Conservation (phyloP, 1,284 basidiomycete species). For the Tilletia walkeri region DNA sequence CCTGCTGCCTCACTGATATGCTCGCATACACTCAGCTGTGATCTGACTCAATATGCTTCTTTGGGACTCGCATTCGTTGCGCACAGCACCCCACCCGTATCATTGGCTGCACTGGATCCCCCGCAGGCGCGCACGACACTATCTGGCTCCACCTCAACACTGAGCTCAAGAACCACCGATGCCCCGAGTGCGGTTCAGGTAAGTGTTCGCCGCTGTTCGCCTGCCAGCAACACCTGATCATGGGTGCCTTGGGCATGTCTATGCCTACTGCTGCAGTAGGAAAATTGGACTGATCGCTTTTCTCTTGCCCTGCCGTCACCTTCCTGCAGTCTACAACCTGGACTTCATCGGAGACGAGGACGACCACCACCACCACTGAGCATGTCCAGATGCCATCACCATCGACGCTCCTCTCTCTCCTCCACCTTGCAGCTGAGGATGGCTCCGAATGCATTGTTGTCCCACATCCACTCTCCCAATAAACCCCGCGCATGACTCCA, state of each 20-base stretch:
- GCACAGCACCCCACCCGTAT: conserved; percentile 26
- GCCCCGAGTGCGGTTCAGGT: conserved; percentile 54
- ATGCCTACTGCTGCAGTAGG: no score
- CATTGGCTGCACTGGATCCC: conserved; percentile 53
- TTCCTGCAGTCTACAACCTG: conserved; percentile 18
- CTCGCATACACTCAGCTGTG: no score
- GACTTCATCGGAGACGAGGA: conserved; percentile 18
- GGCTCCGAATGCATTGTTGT: no score
- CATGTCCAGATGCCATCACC: neutral
- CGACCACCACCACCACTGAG: conserved; percentile 17
- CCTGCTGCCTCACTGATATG: neutral
- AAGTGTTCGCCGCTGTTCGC: conserved; percentile 31
- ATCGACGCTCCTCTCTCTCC: neutral
- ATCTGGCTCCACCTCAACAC: conserved; percentile 50
- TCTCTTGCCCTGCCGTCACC: no score
- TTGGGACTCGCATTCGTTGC: neutral
- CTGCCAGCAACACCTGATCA: neutral
- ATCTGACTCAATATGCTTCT: no score
- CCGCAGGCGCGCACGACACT: conserved; percentile 53
- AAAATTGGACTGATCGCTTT: no score
- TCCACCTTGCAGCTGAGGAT: no score
- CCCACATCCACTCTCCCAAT: no score
- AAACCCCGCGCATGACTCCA: no score
- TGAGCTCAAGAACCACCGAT: conserved; percentile 47
- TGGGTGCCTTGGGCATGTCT: no score